These are phyloP conservation scores for Ensete ventricosum DNA, from an alignment of 176 grass and related monocot genomes.

Conservation along the genomic window DNA sequence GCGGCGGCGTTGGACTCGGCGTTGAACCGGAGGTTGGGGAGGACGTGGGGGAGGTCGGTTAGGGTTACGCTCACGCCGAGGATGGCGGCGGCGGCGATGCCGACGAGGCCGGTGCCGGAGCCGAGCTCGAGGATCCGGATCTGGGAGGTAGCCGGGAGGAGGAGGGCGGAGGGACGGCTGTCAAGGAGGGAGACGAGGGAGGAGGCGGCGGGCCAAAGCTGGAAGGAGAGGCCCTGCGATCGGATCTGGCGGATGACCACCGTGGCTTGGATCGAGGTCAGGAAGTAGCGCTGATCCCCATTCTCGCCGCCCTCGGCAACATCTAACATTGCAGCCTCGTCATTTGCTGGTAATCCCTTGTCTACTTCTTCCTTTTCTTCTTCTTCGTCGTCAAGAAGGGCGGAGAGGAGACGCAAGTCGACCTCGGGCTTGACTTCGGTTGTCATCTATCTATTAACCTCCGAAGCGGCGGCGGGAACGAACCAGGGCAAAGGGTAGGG, in stretches of 20 bases:
- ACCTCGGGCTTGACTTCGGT: neutral
- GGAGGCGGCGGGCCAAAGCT: conserved; percentile 88
- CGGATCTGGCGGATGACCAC: conserved; percentile 51
- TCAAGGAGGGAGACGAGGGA: conserved; percentile 59
- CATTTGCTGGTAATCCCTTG: neutral
- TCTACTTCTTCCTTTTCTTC: neutral
- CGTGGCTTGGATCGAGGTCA: conserved; percentile 38
- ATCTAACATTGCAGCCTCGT: neutral
- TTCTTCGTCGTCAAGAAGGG: neutral
- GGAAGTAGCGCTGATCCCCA: conserved; percentile 27
- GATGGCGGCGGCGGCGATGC: conserved; percentile 46
- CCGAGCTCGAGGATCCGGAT: conserved; percentile 78
- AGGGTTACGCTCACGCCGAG: conserved; percentile 43
- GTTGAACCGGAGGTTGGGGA: conserved; percentile 79
- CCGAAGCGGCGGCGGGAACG: neutral
- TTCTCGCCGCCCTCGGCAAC: neutral
- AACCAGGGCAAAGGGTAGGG: neutral
- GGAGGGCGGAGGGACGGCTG: conserved; percentile 30
- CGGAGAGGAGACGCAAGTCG: neutral
- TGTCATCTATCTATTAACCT: neutral
- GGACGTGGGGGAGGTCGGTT: conserved; percentile 58
- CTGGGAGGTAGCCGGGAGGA: conserved; percentile 20
- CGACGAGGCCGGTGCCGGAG: conserved; percentile 58
- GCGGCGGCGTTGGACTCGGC: conserved; percentile 42
- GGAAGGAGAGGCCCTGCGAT: conserved; percentile 77